Conservation (phyloP, 2,329 filamentous ascomycete genomes). For the Calonectria henricotiae region DNA sequence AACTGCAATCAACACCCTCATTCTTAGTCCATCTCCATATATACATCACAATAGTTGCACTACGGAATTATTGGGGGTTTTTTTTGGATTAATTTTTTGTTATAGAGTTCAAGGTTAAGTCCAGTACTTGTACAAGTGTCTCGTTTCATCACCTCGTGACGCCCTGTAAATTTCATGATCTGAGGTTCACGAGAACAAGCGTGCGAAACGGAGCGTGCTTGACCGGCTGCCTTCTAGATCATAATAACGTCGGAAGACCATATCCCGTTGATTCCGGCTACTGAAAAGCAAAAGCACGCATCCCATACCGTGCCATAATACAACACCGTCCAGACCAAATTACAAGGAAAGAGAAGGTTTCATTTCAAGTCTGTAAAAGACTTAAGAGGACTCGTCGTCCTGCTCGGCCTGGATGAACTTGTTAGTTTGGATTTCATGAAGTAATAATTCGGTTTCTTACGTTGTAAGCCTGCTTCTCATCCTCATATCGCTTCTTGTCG, state of each 20-base stretch:
- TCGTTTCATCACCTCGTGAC: constrained; percentile 51
- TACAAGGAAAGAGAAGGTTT: constrained; percentile 55
- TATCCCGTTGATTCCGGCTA: constrained; percentile 57
- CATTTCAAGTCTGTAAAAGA: constrained; percentile 14
- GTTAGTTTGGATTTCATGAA: constrained; percentile 52
- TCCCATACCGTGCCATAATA: constrained; percentile 62
- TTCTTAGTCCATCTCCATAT: too few species aligned
- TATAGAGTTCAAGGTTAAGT: constrained; percentile 44
- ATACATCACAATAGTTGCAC: background rate
- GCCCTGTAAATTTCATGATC: constrained; percentile 48
- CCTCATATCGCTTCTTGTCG: constrained; percentile 99
- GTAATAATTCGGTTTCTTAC: constrained; percentile 67
- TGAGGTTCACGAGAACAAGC: constrained; percentile 48
- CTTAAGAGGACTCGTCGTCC: constrained; percentile 70
- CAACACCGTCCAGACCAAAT: constrained; percentile 62
- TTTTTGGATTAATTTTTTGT: constrained; percentile 39
- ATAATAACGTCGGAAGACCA: constrained; percentile 56
- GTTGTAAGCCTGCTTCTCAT: constrained; percentile 96
- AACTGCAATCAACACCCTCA: background rate
- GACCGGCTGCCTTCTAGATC: constrained; percentile 53
- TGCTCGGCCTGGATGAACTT: constrained; percentile 67
- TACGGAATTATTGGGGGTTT: background rate
- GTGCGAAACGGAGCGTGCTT: constrained; percentile 46
- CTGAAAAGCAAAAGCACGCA: constrained; percentile 59
- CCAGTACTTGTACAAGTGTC: constrained; percentile 54